Conservation (phyloP, 768 basidiomycete genomes). For the Mycena metata region DNA sequence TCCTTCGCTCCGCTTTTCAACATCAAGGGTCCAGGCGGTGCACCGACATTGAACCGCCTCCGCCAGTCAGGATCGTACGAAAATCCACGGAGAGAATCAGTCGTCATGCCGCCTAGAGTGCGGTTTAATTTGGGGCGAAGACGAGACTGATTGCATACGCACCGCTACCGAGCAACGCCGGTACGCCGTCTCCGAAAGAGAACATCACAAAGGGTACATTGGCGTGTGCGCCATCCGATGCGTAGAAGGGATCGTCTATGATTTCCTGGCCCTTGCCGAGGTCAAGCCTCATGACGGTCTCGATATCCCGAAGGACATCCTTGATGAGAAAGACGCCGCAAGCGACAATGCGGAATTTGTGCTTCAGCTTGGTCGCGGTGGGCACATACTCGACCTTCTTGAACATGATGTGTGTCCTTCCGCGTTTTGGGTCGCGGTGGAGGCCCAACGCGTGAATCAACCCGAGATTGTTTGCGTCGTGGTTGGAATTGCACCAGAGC, state of each 20-base stretch:
- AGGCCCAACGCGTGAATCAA: constrained; percentile 42
- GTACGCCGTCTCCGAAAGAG: constrained; percentile 14
- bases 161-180: constrained; percentile 18
- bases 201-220: constrained; percentile 10
- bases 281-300: constrained; percentile 35
- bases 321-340: constrained; percentile 43
- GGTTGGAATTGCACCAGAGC: constrained; percentile 38
- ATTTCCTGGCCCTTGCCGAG: constrained; percentile 41
- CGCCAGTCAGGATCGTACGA: constrained; percentile 41
- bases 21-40: constrained; percentile 25
- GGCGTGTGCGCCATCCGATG: background rate
- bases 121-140: background rate
- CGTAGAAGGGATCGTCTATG: constrained; percentile 24
- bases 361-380: constrained; percentile 34
- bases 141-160: background rate
- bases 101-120: background rate
- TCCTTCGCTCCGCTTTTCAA: constrained; percentile 34
- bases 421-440: constrained; percentile 42
- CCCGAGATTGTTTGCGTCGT: constrained; percentile 30
- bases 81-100: background rate
- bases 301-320: constrained; percentile 43
- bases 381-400: constrained; percentile 42
- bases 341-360: constrained; percentile 39
- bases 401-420: constrained; percentile 46
- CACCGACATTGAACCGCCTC: constrained; percentile 34